Conservation (phyloP, 345 rosid genomes). For the Barbarea vulgaris region DNA sequence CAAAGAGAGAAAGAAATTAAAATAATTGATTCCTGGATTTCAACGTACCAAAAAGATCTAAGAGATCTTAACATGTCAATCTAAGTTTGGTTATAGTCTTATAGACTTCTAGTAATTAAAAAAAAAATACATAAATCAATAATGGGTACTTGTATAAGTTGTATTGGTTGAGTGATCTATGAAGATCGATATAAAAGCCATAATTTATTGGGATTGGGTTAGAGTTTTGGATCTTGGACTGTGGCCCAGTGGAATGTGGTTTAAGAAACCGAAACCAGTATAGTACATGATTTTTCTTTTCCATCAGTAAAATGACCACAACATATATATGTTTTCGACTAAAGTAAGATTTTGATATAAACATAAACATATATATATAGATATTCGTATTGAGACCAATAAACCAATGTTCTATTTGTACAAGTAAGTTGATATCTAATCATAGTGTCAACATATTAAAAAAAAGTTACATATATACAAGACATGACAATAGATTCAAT, state of each 20-base stretch:
- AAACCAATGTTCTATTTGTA: neutral
- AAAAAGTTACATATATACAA: neutral
- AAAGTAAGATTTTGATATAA: neutral
- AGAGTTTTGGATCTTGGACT: neutral
- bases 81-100: slow-evolving; percentile 13
- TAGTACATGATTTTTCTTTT: neutral
- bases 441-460: neutral
- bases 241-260: neutral
- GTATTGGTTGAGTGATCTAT: neutral
- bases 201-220: neutral
- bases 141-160: neutral
- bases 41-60: slow-evolving; percentile 35
- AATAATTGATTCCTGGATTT: slow-evolving; percentile 48
- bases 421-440: slow-evolving; percentile 26
- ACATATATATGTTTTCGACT: neutral
- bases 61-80: slow-evolving; percentile 21
- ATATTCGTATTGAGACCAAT: neutral
- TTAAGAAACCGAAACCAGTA: neutral
- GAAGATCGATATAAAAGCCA: neutral
- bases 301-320: neutral
- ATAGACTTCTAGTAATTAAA: no score
- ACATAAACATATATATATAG: neutral
- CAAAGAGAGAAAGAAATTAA: slow-evolving; percentile 42
- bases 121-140: neutral
- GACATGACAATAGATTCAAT: neutral